Percentiles rank a stretch among this genome's conserved stretches.
Conservation (phyloP, 2,329 filamentous ascomycete genomes). For the Aspergillus clavatus region DNA sequence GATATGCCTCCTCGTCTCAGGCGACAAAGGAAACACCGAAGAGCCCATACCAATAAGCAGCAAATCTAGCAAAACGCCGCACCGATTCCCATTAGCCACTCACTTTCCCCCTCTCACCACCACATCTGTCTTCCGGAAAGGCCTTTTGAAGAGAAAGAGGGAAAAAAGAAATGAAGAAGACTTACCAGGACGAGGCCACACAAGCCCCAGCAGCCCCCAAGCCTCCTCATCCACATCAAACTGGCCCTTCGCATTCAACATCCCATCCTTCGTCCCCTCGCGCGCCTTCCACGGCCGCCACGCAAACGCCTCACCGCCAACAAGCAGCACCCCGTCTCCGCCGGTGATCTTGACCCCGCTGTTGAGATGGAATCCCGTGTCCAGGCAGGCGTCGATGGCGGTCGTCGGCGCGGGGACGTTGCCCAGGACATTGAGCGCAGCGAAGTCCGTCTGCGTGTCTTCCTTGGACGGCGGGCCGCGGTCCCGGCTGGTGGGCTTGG, state of each 20-base stretch:
- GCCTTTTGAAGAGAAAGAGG: conserved; percentile 2
- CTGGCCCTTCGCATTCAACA: conserved; percentile 73
- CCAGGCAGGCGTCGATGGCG: conserved; percentile 73
- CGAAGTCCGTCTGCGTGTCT: conserved; percentile 67
- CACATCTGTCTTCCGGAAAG: no score
- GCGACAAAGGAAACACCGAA: conserved; percentile 69
- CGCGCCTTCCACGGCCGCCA: conserved; percentile 74
- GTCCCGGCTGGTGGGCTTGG: conserved; percentile 46
- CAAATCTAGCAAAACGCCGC: conserved; percentile 11
- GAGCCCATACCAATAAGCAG: conserved; percentile 82
- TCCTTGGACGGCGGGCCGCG: conserved; percentile 59
- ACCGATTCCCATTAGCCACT: background rate
- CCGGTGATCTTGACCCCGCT: conserved; percentile 68
- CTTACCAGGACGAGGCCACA: conserved; percentile 87
- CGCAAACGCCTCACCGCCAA: conserved; percentile 79
- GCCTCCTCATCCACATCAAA: conserved; percentile 68
- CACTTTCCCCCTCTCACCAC: no score
- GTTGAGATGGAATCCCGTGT: conserved; percentile 81
- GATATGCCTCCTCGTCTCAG: conserved; percentile 66
- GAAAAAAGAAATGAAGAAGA: conserved; percentile 21
- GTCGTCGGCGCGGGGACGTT: conserved; percentile 73
- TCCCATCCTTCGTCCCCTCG: conserved; percentile 37
- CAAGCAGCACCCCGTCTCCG: conserved; percentile 68
- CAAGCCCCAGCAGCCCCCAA: conserved; percentile 69
- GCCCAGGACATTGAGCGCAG: conserved; percentile 70